These are phyloP conservation scores for Kodamaea ohmeri DNA, from an alignment of 1,139 yeast genomes.

Conservation along the genomic window DNA sequence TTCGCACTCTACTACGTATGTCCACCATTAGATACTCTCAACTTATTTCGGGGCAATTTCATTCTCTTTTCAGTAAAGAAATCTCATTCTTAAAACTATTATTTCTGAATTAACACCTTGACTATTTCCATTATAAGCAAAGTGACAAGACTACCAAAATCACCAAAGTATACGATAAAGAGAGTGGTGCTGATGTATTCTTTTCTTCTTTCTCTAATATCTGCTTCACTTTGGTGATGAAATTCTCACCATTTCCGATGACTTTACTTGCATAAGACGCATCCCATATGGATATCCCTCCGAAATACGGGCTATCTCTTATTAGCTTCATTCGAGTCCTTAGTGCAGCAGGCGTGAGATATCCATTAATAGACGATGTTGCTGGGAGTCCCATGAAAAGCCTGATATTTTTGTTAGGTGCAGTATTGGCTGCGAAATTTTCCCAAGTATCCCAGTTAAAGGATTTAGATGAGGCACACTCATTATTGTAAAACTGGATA, in stretches of 20 bases:
- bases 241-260: conserved; percentile 3
- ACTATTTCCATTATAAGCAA: not conserved
- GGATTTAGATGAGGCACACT: conserved; percentile 15
- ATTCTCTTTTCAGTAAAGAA: too few relatives aligned
- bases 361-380: conserved; percentile 3
- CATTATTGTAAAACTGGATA: conserved; percentile 19
- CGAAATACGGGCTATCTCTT: conserved; percentile 15
- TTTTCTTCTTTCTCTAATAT: not conserved
- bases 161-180: not conserved
- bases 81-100: too few relatives aligned
- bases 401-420: conserved; percentile 18
- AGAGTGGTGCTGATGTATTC: not conserved
- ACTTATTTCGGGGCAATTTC: too few relatives aligned
- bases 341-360: conserved; percentile 1
- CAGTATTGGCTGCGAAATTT: conserved; percentile 12
- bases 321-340: not conserved
- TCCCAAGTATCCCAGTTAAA: conserved; percentile 22
- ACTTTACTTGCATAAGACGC: conserved; percentile 20
- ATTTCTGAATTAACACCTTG: too few relatives aligned
- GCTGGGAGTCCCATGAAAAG: conserved; percentile 20
- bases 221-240: conserved; percentile 4
- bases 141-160: not conserved
- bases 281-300: conserved; percentile 31
- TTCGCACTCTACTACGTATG: too few relatives aligned
- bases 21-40: too few relatives aligned